These are phyloP conservation scores for Lipomyces yamanashiensis DNA, from an alignment of 805 yeast genomes.

Conservation along the genomic window DNA sequence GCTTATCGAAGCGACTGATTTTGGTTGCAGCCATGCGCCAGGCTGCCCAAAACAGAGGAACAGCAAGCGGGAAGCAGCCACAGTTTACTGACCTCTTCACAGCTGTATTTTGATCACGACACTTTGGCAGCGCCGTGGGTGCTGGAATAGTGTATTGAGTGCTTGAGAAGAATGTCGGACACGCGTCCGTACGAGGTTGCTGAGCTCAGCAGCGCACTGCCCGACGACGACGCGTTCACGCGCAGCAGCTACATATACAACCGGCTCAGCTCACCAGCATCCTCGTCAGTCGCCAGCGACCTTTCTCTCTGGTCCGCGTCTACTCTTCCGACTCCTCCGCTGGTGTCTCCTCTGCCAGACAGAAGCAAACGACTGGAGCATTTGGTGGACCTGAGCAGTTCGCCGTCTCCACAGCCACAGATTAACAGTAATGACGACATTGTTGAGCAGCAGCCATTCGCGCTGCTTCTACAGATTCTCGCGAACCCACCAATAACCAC, in stretches of 20 bases:
- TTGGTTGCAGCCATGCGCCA: not conserved
- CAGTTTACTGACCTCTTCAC: too few relatives aligned
- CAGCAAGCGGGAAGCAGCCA: not conserved
- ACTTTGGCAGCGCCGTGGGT: too few relatives aligned
- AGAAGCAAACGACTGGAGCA: not conserved
- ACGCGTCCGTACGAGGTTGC: not conserved
- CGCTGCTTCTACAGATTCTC: constrained; percentile 8
- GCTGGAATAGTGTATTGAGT: too few relatives aligned
- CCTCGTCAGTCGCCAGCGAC: constrained; percentile 13
- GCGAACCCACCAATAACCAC: constrained; percentile 20
- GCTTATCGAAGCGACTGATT: constrained; percentile 1
- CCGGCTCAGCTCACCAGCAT: constrained; percentile 7
- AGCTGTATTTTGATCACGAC: too few relatives aligned
- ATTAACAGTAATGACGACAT: not conserved
- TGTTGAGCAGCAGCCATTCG: not conserved
- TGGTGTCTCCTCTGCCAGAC: not conserved
- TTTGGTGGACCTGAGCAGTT: not conserved
- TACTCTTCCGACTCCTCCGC: constrained; percentile 6
- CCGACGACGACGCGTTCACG: constrained; percentile 4
- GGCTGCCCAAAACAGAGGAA: not conserved
- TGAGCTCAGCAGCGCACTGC: not conserved
- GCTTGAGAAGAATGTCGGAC: not conserved
- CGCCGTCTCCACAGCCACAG: not conserved
- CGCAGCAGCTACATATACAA: not conserved
- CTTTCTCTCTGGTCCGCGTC: constrained; percentile 4